phyloP scores from a whole-genome alignment of 352 stramenopile species.

The Phytopythium boreale region DNA sequence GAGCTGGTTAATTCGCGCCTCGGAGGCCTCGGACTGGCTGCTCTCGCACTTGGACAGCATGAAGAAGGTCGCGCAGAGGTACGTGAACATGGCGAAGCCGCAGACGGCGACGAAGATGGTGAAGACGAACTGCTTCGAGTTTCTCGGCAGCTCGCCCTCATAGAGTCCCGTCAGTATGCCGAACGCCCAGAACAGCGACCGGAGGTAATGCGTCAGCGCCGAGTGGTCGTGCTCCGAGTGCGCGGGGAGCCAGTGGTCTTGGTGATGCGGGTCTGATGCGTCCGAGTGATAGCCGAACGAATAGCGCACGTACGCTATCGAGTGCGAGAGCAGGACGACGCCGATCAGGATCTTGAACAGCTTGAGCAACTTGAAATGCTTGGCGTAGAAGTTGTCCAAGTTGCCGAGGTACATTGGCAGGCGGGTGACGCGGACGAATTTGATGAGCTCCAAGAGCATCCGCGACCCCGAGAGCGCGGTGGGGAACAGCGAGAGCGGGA shows the following conservation, averaged over 20 bases:
- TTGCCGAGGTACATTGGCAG: slow-evolving; percentile 37
- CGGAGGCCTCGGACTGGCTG: slow-evolving; percentile 31
- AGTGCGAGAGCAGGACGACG: slow-evolving; percentile 40
- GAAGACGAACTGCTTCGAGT: slow-evolving; percentile 44
- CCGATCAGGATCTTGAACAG: slow-evolving; percentile 42
- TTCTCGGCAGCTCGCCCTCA: slow-evolving; percentile 43
- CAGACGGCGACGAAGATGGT: slow-evolving; percentile 48
- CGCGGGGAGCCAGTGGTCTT: slow-evolving; percentile 36
- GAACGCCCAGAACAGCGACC: slow-evolving; percentile 55
- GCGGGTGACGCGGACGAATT: slow-evolving; percentile 30
- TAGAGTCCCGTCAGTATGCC: slow-evolving; percentile 47
- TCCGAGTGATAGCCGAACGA: slow-evolving; percentile 32
- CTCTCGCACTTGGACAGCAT: slow-evolving; percentile 66
- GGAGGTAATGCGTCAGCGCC: slow-evolving; percentile 27
- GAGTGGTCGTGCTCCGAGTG: slow-evolving; percentile 9
- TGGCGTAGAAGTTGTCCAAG: slow-evolving; percentile 53
- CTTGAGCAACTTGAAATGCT: slow-evolving; percentile 52
- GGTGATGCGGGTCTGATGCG: slow-evolving; percentile 16
- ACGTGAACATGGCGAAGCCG: slow-evolving; percentile 56
- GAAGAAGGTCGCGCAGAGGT: slow-evolving; percentile 60
- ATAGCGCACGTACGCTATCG: slow-evolving; percentile 46
- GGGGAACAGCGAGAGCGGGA: slow-evolving; percentile 28
- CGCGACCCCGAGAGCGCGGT: slow-evolving; percentile 9
- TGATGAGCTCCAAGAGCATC: slow-evolving; percentile 41
- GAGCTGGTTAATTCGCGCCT: slow-evolving; percentile 57